These are phyloP conservation scores for Microstegium vimineum DNA, from an alignment of 176 grass and related monocot species.

Conservation along the genomic window DNA sequence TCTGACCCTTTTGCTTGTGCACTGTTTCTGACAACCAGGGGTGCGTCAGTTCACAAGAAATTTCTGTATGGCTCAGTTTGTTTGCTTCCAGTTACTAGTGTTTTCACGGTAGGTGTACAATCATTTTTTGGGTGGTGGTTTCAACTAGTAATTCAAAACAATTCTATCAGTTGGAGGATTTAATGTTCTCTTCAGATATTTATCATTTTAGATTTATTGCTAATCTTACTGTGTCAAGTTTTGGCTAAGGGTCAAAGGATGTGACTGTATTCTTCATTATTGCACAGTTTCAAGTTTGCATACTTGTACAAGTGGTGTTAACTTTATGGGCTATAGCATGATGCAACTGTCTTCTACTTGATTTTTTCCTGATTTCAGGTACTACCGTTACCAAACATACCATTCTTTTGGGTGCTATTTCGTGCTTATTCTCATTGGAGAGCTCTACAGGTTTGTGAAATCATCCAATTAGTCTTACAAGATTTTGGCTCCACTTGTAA, in stretches of 20 bases:
- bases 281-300: conserved; percentile 12
- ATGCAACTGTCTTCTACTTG: not conserved
- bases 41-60: conserved; percentile 70
- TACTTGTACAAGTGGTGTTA: not conserved
- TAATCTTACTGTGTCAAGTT: not conserved
- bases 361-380: conserved; percentile 46
- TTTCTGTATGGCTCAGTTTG: conserved; percentile 81
- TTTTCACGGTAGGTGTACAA: conserved; percentile 69
- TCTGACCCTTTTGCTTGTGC: conserved; percentile 26
- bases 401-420: conserved; percentile 86
- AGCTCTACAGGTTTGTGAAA: conserved; percentile 76
- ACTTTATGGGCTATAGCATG: not conserved
- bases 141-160: not conserved
- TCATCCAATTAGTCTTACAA: not conserved
- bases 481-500: not conserved
- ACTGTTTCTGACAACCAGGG: conserved; percentile 45
- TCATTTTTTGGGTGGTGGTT: not conserved
- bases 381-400: conserved; percentile 90
- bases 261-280: conserved; percentile 10
- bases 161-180: not conserved
- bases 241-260: not conserved
- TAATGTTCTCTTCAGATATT: not conserved
- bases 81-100: conserved; percentile 54
- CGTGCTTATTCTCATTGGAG: conserved; percentile 93
- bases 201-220: not conserved